These are phyloP conservation scores for Kazachstania viticola DNA, from an alignment of 805 yeast genomes.

Conservation along the genomic window DNA sequence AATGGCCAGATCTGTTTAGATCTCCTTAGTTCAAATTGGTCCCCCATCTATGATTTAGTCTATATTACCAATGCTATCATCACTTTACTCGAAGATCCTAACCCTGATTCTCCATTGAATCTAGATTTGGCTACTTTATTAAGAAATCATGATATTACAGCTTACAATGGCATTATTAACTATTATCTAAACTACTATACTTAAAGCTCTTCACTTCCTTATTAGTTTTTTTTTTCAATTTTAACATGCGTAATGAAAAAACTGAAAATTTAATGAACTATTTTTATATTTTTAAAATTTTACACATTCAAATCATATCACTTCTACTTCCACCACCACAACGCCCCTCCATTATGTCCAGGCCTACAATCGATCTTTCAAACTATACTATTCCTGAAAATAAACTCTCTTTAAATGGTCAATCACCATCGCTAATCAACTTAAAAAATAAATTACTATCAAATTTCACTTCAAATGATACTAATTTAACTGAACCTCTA, in stretches of 20 bases:
- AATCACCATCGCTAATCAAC: conserved; percentile 3
- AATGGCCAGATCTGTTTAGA: conserved; percentile 67
- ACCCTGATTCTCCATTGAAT: conserved; percentile 60
- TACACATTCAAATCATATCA: too few species aligned
- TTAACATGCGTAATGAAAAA: too few species aligned
- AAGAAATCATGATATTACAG: conserved; percentile 36
- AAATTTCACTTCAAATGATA: neutral
- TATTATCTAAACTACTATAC: conserved; percentile 23
- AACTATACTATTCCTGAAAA: too few species aligned
- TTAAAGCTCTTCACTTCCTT: neutral
- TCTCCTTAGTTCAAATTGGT: conserved; percentile 47
- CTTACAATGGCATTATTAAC: conserved; percentile 32
- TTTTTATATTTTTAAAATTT: too few species aligned
- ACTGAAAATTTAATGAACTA: too few species aligned
- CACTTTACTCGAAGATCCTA: conserved; percentile 49
- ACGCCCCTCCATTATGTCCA: too few species aligned
- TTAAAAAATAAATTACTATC: neutral
- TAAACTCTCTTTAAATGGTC: too few species aligned
- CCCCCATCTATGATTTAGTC: conserved; percentile 62
- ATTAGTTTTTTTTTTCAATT: too few species aligned
- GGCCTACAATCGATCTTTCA: too few species aligned
- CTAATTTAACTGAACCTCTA: conserved; percentile 4
- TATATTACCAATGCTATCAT: conserved; percentile 46
- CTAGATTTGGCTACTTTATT: conserved; percentile 55
- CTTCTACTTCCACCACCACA: too few species aligned